phyloP scores from a whole-genome alignment of 1,284 basidiomycete species.

The Rhizopogon hawkerae region DNA sequence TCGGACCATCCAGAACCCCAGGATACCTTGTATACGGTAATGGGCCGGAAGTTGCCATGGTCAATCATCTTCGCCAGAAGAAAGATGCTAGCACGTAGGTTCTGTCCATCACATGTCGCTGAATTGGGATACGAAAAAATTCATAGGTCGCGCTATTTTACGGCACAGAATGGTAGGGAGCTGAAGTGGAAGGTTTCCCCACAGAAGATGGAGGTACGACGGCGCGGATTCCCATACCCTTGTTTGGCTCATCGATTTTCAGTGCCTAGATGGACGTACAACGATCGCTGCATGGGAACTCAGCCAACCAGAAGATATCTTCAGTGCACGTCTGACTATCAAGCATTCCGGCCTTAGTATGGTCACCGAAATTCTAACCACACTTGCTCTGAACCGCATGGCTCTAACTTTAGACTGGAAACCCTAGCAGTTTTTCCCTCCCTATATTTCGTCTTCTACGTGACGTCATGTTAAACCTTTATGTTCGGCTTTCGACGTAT shows the following conservation, averaged over 20 bases:
- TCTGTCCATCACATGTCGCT: neutral
- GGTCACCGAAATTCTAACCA: constrained; percentile 66
- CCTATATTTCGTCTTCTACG: constrained; percentile 5
- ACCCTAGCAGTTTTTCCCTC: constrained; percentile 2
- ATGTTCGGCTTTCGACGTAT: constrained; percentile 3
- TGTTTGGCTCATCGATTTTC: constrained; percentile 4
- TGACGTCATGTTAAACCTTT: constrained; percentile 1
- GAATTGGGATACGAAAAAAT: neutral
- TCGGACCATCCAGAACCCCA: constrained; percentile 51
- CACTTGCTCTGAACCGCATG: constrained; percentile 61
- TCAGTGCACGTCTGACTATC: constrained; percentile 51
- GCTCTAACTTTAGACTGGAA: constrained; percentile 48
- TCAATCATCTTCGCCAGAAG: constrained; percentile 45
- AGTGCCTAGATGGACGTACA: constrained; percentile 55
- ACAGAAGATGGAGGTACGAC: constrained; percentile 56
- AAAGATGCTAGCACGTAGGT: constrained; percentile 54
- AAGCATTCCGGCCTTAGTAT: constrained; percentile 45
- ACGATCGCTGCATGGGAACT: constrained; percentile 57
- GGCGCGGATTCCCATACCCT: neutral
- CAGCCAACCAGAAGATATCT: constrained; percentile 45
- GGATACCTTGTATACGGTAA: constrained; percentile 66
- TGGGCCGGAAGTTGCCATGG: constrained; percentile 48
- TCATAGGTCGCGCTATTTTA: constrained; percentile 60
- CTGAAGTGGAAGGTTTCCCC: constrained; percentile 62
- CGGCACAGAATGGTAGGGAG: constrained; percentile 52